Evolutionary conservation across 2,329 filamentous ascomycete species (phyloP).

Genomic region (Hypoxylon sp.): DNA sequence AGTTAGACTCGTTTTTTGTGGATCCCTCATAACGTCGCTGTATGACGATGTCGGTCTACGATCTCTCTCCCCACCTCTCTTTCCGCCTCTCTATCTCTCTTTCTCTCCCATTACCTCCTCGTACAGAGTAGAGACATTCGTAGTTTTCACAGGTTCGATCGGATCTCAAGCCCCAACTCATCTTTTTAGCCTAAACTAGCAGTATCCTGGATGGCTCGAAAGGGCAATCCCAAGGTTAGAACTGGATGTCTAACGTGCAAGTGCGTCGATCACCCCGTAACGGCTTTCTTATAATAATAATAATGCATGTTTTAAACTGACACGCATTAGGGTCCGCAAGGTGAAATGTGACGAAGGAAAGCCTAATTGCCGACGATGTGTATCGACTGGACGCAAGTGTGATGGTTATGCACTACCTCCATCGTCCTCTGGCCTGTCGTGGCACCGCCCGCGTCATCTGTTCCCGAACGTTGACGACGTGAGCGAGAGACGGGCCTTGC

Average conservation of each 20-base stretch:
- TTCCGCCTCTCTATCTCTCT: too few relatives aligned
- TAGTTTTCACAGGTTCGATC: conserved; percentile 34
- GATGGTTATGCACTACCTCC: conserved; percentile 52
- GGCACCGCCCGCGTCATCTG: conserved; percentile 56
- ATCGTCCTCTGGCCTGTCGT: conserved; percentile 49
- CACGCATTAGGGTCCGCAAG: conserved; percentile 47
- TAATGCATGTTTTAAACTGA: not conserved
- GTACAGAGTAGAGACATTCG: conserved; percentile 4
- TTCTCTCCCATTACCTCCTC: not conserved
- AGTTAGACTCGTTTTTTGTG: not conserved
- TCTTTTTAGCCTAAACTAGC: not conserved
- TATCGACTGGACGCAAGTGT: conserved; percentile 53
- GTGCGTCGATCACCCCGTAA: conserved; percentile 21
- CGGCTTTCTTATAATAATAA: not conserved
- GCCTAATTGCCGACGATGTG: conserved; percentile 50
- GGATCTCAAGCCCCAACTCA: conserved; percentile 31
- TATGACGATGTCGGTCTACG: conserved; percentile 2
- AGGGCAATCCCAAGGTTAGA: conserved; percentile 50
- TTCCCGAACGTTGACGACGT: conserved; percentile 48
- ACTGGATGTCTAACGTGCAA: conserved; percentile 45
- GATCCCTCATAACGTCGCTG: conserved; percentile 19
- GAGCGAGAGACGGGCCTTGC: conserved; percentile 55
- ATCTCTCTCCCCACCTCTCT: not conserved
- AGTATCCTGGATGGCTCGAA: conserved; percentile 46
- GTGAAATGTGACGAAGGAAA: conserved; percentile 53